Evolutionary conservation across 140 eudicot species (phyloP), one percentile per base, ranked within the genome.

Genomic region (Flaveria floridana): DNA sequence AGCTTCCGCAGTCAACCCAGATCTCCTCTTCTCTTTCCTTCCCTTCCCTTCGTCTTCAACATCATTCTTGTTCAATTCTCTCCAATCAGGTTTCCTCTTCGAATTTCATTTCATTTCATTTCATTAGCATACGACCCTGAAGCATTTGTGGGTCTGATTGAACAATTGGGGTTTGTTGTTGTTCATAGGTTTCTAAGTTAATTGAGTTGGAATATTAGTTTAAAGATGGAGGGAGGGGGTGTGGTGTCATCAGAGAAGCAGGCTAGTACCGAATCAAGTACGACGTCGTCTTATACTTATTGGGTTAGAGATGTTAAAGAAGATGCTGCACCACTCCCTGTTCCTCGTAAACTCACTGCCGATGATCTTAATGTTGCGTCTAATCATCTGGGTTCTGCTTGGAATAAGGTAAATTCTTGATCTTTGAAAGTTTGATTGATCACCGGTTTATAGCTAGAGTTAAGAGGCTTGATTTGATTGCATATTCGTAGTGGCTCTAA

Each of bases 311-410:
- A 87, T 70, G 75, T n/a, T 44, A 86, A 82, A 52, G 82, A 78
- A 28, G 96, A 92, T 39, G 98, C 96, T 23, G 96, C 96, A 26
- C 98, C 98, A 34, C 82, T 83, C 68, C 96, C 98, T 64, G 85
- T 79, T 15, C 98, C 96, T 14, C 86, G 87, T 63, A 92, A 92
- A 83, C 91, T 92, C 52, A 75, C 89, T 15, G 65, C 86, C 14
- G 64, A 75, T 13, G 96, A 89, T 65, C 20, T 84, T 59, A 58
- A 77, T 34, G 68, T 26, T 34, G 85, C 73, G 25, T 55, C 62
- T 55, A 20, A 2, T 55, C 89, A 86, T 73, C 96, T 92, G 10
- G 98, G 98, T 30, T 92, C 98, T 66, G 98, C 91, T 65, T 92
- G 98, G 98, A 92, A 92, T 80, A 75, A 75, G 92, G 98, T 92